Base-by-base conservation (phyloP, 2,329 filamentous ascomycete species). In the Monilinia polystroma region DNA sequence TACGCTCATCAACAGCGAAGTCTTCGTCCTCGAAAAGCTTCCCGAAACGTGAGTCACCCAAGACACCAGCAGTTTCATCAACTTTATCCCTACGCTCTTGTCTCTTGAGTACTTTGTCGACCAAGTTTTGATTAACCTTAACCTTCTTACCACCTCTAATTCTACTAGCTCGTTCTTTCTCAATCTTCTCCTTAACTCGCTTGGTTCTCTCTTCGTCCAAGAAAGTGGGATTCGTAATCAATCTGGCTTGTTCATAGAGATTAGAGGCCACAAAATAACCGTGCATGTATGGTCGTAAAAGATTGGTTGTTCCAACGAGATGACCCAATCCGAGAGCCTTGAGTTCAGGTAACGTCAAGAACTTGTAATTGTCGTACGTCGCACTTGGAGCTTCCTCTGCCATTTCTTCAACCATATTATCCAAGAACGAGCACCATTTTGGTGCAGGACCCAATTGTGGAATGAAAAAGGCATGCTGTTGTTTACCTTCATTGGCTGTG, bases 311-410 rank as follows among this genome's bases (percentile, higher is more conserved):
- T 71, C 94, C 94, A 67, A 99, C 85, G 58, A 99, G 83, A 76
- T 98, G 94, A 64, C 91, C 89, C 75, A 99, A 79, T 76, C 92
- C 96, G 71, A 99, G 85, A 47, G 89, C 87, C 73, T 91, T 90
- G 64, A 99, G 83, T 77, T 99, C 93, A 54, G 91, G 87, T 69
- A 92, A 79, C 2, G 94, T 97, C 76, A 99, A 83, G 85, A 99
- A 99, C 80, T 98, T 99, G 86, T 94, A 98, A 79, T 99, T 98
- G 80, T 99, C 95, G 81, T 99, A 99, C 12, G 95, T 92, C 73
- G 95, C 89, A 41, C 89, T 90, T 68, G 82, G 84, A 41, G 84
- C 82, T 76, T 90, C 87, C 76, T 98, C 94, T 11, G 94, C 94
- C 92, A 99, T 97, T 79, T 99, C 96, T 80, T 99, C 95, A 12